A percentile compares a stretch with the other conserved stretches of the same genome.
These are phyloP conservation scores for Sclerotinia spermophila DNA, from an alignment of 2,329 filamentous ascomycete species.

Conservation along the genomic window DNA sequence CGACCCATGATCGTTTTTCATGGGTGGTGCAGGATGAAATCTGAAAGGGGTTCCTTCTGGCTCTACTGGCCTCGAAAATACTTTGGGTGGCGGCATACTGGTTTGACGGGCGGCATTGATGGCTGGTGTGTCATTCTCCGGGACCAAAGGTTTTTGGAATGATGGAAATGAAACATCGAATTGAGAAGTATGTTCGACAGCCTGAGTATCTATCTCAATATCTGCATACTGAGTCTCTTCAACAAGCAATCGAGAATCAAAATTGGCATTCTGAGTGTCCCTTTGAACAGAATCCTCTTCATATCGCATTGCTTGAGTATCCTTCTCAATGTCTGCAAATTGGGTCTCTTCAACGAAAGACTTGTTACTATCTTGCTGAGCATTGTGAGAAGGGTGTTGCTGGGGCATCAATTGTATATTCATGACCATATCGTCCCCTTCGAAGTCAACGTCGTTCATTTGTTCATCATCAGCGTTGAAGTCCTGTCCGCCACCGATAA, in stretches of 20 bases:
- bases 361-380: not conserved
- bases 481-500: not conserved
- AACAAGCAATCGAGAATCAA: slow-evolving; percentile 20
- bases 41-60: not conserved
- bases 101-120: not conserved
- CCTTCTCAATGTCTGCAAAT: not conserved
- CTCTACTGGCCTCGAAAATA: not conserved
- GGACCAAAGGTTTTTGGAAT: not conserved
- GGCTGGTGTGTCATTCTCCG: not conserved
- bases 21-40: not conserved
- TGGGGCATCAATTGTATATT: not conserved
- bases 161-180: not conserved
- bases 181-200: slow-evolving; percentile 5
- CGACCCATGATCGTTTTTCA: not conserved
- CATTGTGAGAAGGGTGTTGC: not conserved
- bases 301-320: slow-evolving; percentile 11
- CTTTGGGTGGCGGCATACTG: not conserved
- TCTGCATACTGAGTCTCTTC: slow-evolving; percentile 28
- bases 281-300: not conserved
- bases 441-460: not conserved
- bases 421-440: not conserved
- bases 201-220: slow-evolving; percentile 26
- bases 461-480: not conserved
- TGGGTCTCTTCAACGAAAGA: not conserved
- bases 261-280: not conserved